Evolutionary conservation across 2,329 filamentous ascomycete genomes (phyloP).

Genomic region (Colletotrichum sp.): DNA sequence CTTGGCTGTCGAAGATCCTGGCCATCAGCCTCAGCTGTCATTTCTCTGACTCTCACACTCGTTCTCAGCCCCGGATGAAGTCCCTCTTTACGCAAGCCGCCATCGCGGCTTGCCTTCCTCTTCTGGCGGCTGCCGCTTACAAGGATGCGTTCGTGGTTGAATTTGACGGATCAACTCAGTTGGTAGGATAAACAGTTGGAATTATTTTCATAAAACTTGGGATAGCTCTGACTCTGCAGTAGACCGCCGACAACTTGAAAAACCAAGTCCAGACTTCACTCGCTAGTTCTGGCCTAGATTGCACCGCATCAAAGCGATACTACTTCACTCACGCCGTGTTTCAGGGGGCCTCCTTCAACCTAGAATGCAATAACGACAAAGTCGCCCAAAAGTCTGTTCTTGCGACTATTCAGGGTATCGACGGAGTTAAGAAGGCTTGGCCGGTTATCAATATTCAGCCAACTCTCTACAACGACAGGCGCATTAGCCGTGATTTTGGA

Average conservation of each 20-base stretch:
- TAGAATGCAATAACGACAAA: background rate
- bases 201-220: background rate
- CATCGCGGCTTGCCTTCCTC: background rate
- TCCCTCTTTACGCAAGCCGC: background rate
- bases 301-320: background rate
- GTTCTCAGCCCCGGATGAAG: background rate
- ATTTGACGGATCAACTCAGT: background rate
- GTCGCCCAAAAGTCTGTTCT: background rate
- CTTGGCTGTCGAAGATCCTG: background rate
- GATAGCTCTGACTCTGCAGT: background rate
- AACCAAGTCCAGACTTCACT: background rate
- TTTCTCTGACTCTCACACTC: background rate
- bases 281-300: background rate
- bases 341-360: background rate
- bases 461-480: background rate
- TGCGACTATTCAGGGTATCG: background rate
- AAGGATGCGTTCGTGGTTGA: background rate
- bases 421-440: conserved; percentile 5
- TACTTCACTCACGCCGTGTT: background rate
- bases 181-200: background rate
- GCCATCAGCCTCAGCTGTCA: background rate
- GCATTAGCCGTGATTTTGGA: background rate
- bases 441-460: background rate
- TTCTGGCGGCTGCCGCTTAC: background rate
- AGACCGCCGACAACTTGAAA: background rate